Conservation (phyloP, 371 early-diverging fungal genomes). For the Lichtheimia ornata region DNA sequence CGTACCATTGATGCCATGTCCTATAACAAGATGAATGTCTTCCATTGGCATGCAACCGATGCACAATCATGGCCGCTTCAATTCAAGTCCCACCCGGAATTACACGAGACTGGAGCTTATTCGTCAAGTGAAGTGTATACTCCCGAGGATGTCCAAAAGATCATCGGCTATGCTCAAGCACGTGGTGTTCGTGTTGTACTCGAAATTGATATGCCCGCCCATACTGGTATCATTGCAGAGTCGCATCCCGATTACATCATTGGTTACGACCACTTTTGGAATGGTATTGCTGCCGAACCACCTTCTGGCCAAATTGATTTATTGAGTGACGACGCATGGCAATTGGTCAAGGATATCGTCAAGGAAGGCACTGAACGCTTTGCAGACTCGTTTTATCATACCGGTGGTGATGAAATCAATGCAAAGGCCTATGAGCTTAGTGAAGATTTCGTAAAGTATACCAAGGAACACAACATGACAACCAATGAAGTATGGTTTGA, state of each 20-base stretch:
- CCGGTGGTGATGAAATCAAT: conserved; percentile 81
- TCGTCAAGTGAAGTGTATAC: conserved; percentile 56
- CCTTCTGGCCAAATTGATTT: conserved; percentile 78
- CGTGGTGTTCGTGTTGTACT: conserved; percentile 80
- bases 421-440: conserved; percentile 61
- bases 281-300: conserved; percentile 63
- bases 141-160: conserved; percentile 55
- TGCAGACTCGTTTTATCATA: conserved; percentile 70
- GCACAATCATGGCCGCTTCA: conserved; percentile 78
- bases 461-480: conserved; percentile 27
- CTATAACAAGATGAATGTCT: conserved; percentile 77
- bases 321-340: conserved; percentile 52
- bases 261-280: conserved; percentile 53
- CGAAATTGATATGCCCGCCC: conserved; percentile 84
- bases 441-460: conserved; percentile 25
- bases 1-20: conserved; percentile 77
- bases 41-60: conserved; percentile 87
- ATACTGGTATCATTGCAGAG: conserved; percentile 54
- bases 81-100: conserved; percentile 63
- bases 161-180: conserved; percentile 66
- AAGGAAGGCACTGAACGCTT: conserved; percentile 63
- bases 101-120: conserved; percentile 71
- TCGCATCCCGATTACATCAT: conserved; percentile 53
- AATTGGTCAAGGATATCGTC: conserved; percentile 62
- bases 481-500: conserved; percentile 31